Base-by-base conservation (phyloP, 2,329 filamentous ascomycete species). In the Fusarium tuaranense region DNA sequence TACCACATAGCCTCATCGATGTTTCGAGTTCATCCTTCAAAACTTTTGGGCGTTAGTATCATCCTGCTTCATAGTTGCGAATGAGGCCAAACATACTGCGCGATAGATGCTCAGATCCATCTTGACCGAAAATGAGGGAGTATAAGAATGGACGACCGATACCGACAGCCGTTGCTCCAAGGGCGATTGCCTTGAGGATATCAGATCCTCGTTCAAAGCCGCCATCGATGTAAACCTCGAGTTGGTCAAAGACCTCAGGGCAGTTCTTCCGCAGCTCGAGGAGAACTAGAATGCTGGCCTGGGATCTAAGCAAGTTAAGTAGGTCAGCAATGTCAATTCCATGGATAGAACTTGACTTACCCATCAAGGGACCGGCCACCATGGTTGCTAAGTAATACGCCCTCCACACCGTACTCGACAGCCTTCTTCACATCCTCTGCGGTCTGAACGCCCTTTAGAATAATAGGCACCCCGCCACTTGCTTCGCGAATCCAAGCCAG, bases 301-400 rank as follows among this genome's bases (percentile, higher is more conserved):
- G 76, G 81, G 87, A 62, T n/a, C 76, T 76, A 48, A 7, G 25
- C 18, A 22, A 1, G 39, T 8, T 6, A 9, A 9, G 16, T 13
- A 20, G n/a, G 38, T 65, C 60, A 64, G 48, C 9, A 39, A 8
- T 27, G 20, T 16, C 12, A 27, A 1, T 8, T 27, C 5, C 10
- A 41, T 27, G 34, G 14, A 41, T 41, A 8, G 9, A 55, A 7
- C 5, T 22, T 32, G 18, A 69, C 71, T 74, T 66, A 75, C 74
- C 86, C 87, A 70, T 90, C 88, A 9, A 89, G 80, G 8, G 87
- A 87, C n/a, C 89, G 82, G 2, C 89, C 89, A n/a, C 89, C 88
- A 66, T 90, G 89, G 67, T 90, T 91, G 69, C 86, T 88, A 36
- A 91, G 74, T 58, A 89, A 77, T 59, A 90, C 87, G 1, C 88